Conservation (phyloP, 352 stramenopile genomes). For the Phytophthora rubi region DNA sequence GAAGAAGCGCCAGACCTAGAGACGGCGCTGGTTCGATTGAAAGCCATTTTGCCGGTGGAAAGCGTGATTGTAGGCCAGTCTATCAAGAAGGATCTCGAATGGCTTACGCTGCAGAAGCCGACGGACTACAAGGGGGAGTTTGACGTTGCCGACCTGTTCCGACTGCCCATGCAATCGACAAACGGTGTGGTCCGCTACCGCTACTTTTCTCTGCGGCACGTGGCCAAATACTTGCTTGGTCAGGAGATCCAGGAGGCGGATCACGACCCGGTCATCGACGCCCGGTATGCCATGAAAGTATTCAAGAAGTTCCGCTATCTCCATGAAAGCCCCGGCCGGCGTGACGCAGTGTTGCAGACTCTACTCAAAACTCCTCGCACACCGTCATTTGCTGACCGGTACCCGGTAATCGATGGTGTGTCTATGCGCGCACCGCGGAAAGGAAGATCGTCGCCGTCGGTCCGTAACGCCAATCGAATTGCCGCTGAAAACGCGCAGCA, state of each 20-base stretch:
- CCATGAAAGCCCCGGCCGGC: conserved; percentile 76
- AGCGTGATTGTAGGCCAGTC: conserved; percentile 93
- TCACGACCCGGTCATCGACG: conserved; percentile 88
- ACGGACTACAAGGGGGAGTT: conserved; percentile 89
- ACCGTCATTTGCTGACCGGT: conserved; percentile 83
- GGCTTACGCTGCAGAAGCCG: conserved; percentile 84
- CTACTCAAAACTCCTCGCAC: conserved; percentile 83
- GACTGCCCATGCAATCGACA: conserved; percentile 73
- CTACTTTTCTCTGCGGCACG: conserved; percentile 87
- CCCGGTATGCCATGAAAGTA: conserved; percentile 90
- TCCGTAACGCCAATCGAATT: conserved; percentile 39
- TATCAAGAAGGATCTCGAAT: conserved; percentile 94
- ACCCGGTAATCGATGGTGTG: conserved; percentile 85
- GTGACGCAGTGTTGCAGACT: conserved; percentile 83
- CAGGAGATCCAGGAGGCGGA: conserved; percentile 86
- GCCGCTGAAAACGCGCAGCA: conserved; percentile 35
- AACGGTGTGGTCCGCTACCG: conserved; percentile 82
- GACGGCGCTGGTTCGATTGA: conserved; percentile 81
- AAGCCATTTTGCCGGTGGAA: conserved; percentile 73
- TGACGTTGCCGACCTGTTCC: conserved; percentile 86
- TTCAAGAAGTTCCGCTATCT: conserved; percentile 88
- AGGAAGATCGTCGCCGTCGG: conserved; percentile 50
- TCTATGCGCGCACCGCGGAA: conserved; percentile 77
- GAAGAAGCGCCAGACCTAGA: conserved; percentile 69
- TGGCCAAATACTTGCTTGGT: conserved; percentile 83